Base-by-base conservation (phyloP, 768 basidiomycete species). In the Gymnopilus dilepis region DNA sequence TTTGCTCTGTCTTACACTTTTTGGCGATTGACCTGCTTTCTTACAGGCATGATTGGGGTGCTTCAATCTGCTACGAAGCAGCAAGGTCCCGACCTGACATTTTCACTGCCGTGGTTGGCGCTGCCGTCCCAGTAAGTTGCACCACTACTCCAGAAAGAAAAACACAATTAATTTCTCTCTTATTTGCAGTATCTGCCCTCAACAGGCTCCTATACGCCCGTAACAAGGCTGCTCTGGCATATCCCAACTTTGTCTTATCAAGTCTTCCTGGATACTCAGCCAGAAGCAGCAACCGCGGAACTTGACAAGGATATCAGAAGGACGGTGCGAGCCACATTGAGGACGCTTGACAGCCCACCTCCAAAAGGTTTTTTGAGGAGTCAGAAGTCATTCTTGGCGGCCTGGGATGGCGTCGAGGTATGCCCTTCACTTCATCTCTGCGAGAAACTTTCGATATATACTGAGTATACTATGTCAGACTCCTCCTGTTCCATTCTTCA, bases 41-140 rank as follows among this genome's bases (percentile, higher is more conserved):
- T 48, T 13, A 38, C 33, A 90, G 89, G 8, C 91, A 92, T 65
- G 91, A 92, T 62, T 92, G 91, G 91, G 91, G 91, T 40, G 76
- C 88, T 0, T 78, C 82, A 56, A 60, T 85, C 2, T 91, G 90
- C 63, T 88, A 86, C 65, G 88, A 91, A 70, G 85, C 87, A 13
- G 88, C 86, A 0, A 82, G 90, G 13, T 78, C 81, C 74, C 77
- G 88, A n/a, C 91, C 90, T 0, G 90, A 91, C 64, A 70, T 86
- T 2, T 84, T 91, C 67, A 74, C 71, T 0, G 88, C 76, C 3
- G 82, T 91, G 17, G 72, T 88, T 15, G 89, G 86, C 9, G 75
- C 77, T 26, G 82, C 81, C 3, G 76, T 89, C 54, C 91, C 90
- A 0, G 89, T 91, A 68, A 62, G 82, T 24, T 12, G 5, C 17